Base-by-base conservation (phyloP, 495 filamentous ascomycete genomes). In the Extremus antarcticus region DNA sequence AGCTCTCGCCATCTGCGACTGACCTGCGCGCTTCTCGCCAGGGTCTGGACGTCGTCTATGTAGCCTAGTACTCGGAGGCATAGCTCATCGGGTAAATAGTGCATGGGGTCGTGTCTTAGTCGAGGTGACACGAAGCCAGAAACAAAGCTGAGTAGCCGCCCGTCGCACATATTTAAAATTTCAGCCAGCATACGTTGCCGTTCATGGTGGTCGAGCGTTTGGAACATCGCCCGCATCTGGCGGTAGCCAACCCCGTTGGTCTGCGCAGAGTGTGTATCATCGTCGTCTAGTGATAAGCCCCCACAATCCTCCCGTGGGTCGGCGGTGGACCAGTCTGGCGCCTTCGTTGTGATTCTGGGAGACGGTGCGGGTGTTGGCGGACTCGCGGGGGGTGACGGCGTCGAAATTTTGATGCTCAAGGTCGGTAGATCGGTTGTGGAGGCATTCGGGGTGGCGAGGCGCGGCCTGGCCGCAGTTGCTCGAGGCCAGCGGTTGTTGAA, bases 61-160 rank as follows among this genome's bases (percentile, higher is more conserved):
- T 89, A 96, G 20, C 89, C 90, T 25, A 96, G 78, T 54, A 95
- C 86, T 85, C 92, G 65, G 56, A 97, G 74, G 65, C 90, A 96
- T 39, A 98, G 70, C 68, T 98, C 92, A 68, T 90, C 89, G 4
- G 92, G 92, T 46, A 97, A 76, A 25, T 81, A 83, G 43, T 78
- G 83, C 56, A 98, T 96, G 0, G 92, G 92, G 71, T 98, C 92
- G 67, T 95, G 95, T 70, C 95, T 94, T 55, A 98, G 73, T 47
- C 90, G 74, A 35, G 92, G 92, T 58, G 86, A 86, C 51, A 98
- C 90, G 65, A 92, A 90, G 60, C 90, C 86, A 51, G 90, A 87
- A 17, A 98, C 87, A 65, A 97, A 97, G 68, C 89, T 94, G 55
- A 98, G 78, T 61, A 92, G 86, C 56, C 92, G 88, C 61, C 86